Conservation (phyloP, 345 rosid species). For the Gossypium stocksii region DNA sequence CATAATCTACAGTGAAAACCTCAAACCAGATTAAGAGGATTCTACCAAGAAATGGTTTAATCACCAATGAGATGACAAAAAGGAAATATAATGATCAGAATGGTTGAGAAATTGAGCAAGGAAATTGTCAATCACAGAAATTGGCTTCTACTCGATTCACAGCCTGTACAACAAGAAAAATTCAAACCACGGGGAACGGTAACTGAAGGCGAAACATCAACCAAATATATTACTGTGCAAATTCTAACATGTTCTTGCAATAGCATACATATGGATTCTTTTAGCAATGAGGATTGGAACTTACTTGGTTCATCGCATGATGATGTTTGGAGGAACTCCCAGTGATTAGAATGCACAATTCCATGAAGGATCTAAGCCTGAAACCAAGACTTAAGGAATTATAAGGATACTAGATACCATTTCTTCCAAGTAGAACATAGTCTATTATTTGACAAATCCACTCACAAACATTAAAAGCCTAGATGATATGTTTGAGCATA, state of each 20-base stretch:
- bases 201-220: background rate
- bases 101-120: background rate
- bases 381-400: constrained; percentile 10
- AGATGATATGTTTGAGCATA: background rate
- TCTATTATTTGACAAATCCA: background rate
- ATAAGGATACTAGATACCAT: background rate
- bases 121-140: background rate
- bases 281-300: constrained; percentile 13
- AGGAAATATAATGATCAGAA: background rate
- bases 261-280: background rate
- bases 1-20: background rate
- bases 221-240: background rate
- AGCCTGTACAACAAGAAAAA: background rate
- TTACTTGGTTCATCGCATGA: constrained; percentile 36
- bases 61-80: background rate
- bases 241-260: background rate
- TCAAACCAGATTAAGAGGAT: background rate
- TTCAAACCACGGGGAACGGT: background rate
- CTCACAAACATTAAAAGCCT: background rate
- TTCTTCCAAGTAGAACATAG: background rate
- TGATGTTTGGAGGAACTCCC: constrained; percentile 59
- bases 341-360: constrained; percentile 80
- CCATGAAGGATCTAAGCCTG: constrained; percentile 91
- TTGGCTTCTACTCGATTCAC: background rate
- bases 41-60: background rate